Evolutionary conservation across 306 rosid genomes (phyloP).

Genomic region (Pyrus pyrifolia): DNA sequence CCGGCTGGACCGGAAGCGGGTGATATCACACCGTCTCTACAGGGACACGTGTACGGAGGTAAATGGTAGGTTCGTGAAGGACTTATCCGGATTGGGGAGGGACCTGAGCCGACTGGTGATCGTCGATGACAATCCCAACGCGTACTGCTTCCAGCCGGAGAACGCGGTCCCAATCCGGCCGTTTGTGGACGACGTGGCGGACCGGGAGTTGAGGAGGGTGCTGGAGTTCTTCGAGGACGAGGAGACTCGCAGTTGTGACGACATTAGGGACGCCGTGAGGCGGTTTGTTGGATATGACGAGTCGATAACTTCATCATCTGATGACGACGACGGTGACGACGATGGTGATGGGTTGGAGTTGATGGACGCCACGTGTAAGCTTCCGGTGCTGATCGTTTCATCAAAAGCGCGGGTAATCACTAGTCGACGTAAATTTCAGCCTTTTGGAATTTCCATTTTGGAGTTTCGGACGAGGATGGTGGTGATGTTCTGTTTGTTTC

Average conservation of each 20-base stretch:
- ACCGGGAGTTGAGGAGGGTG: constrained; percentile 55
- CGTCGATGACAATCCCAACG: constrained; percentile 81
- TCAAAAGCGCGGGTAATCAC: background rate
- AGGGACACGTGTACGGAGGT: constrained; percentile 62
- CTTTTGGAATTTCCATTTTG: background rate
- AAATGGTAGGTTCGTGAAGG: constrained; percentile 67
- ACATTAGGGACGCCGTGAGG: constrained; percentile 68
- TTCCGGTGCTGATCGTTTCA: background rate
- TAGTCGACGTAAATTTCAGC: background rate
- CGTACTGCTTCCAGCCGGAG: constrained; percentile 57
- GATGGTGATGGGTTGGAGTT: background rate
- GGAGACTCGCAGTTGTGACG: constrained; percentile 35
- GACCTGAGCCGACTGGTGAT: constrained; percentile 59
- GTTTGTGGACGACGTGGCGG: constrained; percentile 44
- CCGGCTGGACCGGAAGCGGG: constrained; percentile 42
- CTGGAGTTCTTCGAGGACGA: constrained; percentile 34
- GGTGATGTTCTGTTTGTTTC: background rate
- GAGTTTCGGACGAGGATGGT: background rate
- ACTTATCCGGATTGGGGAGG: constrained; percentile 48
- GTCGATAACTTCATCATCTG: background rate
- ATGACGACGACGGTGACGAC: background rate
- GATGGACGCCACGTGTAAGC: background rate
- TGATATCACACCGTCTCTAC: constrained; percentile 63
- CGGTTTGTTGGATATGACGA: constrained; percentile 1
- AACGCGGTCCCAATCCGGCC: constrained; percentile 56